Percentiles rank a stretch among this genome's conserved stretches.
These are phyloP conservation scores for Hexamita inflata DNA, from an alignment of 208 protist species.

Conservation along the genomic window DNA sequence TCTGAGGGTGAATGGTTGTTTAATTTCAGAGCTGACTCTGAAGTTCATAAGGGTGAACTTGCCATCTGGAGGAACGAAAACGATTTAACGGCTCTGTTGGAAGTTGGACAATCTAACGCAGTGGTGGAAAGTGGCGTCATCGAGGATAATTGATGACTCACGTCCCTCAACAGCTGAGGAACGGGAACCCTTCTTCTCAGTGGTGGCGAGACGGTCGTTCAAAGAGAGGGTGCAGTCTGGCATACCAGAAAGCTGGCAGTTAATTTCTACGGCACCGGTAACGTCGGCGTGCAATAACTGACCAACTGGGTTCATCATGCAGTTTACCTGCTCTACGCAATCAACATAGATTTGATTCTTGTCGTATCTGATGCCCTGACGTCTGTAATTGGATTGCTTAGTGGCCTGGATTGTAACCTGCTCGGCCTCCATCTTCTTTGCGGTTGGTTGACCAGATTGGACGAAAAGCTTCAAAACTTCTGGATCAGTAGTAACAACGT, in stretches of 20 bases:
- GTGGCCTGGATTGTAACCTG: slow-evolving; percentile 25
- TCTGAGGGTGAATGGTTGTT: background rate
- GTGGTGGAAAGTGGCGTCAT: slow-evolving; percentile 16
- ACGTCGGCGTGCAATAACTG: slow-evolving; percentile 14
- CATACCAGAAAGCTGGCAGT: slow-evolving; percentile 9
- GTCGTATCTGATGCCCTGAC: background rate
- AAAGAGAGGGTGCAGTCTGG: slow-evolving; percentile 3
- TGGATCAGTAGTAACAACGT: slow-evolving; percentile 19
- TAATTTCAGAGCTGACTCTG: background rate
- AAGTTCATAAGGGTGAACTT: slow-evolving; percentile 14
- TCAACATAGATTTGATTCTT: slow-evolving; percentile 18
- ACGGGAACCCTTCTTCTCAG: background rate
- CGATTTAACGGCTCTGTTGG: background rate
- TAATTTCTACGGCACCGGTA: background rate
- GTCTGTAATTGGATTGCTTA: background rate
- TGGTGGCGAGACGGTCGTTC: background rate
- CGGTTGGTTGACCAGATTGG: background rate
- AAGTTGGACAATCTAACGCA: slow-evolving; percentile 16
- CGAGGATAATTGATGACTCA: background rate
- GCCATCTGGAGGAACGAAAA: slow-evolving; percentile 23
- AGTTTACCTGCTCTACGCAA: background rate
- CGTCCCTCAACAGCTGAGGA: background rate
- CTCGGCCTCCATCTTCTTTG: background rate
- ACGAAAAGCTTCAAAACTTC: slow-evolving; percentile 24
- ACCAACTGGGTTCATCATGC: background rate